Base-by-base conservation (phyloP, 2,329 filamentous ascomycete genomes). In the Fusarium begoniae region DNA sequence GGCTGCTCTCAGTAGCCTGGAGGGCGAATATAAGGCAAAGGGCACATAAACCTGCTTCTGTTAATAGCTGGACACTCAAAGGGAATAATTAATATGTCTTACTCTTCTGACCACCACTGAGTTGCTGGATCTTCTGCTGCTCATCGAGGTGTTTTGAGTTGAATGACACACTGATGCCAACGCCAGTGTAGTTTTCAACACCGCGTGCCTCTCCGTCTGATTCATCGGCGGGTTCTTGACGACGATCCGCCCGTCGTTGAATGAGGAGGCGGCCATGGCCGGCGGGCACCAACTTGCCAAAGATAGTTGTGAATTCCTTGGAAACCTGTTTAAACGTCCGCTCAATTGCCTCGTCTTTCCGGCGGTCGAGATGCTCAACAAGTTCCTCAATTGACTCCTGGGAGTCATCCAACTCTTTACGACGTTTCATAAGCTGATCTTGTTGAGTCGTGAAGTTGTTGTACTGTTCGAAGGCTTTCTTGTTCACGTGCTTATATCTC, bases 11-110 rank as follows among this genome's bases (percentile, higher is more conserved):
- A 68, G 96, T 98, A 77, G 95, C 94, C 83, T 99, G 96, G 76
- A 99, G 97, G n/a, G 96, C 96, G 81, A 99, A 99, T 76, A 99
- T 97, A 58, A 99, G 90, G 50, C 96, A 97, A n/a, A 99, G 90
- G 15, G 96, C 96, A 83, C 96, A 98, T 71, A 98, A 87, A 90
- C 94, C 93, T 95, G 72, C 12, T 57, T 51, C 37, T 70, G 50
- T 69, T 58, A 71, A 63, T 56, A 41, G 26, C 18, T 26, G 13
- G 8, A 37, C 30, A 48, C n/a, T 38, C 22, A 24, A 37, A 12
- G 24, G n/a, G 26, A 6, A 2, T 8, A 9, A 37, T 11, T 8
- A 7, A 37, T 11, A 53, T n/a, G 37, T 85, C 92, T 88, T 84
- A 95, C 94, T 97, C 89, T 99, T 99, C 80, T 99, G 96, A 38